Conservation (phyloP, 352 stramenopile species). For the Pythium phragmitis region DNA sequence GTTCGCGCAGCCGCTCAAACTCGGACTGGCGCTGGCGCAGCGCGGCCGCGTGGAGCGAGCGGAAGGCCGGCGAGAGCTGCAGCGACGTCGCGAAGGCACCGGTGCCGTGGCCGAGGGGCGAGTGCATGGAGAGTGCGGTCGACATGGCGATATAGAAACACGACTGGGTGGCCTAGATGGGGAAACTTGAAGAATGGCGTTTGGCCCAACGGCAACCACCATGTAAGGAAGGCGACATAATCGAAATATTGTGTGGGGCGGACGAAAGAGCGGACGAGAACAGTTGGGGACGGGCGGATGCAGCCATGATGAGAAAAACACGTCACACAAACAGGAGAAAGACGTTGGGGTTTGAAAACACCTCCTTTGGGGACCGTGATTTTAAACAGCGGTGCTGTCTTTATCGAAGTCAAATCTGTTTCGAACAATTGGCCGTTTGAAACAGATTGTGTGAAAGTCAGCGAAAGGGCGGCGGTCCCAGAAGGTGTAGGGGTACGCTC, state of each 20-base stretch:
- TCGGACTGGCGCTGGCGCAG: slow-evolving; percentile 50
- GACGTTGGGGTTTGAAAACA: background rate
- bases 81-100: slow-evolving; percentile 31
- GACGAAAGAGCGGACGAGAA: slow-evolving; percentile 1
- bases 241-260: background rate
- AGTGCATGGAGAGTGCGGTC: slow-evolving; percentile 57
- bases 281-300: background rate
- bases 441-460: background rate
- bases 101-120: slow-evolving; percentile 21
- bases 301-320: slow-evolving; percentile 8
- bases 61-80: slow-evolving; percentile 59
- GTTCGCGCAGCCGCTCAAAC: slow-evolving; percentile 63
- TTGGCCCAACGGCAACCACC: slow-evolving; percentile 14
- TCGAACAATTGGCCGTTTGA: background rate
- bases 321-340: slow-evolving; percentile 4
- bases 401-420: background rate
- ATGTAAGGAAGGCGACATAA: background rate
- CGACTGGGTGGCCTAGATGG: background rate
- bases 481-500: background rate
- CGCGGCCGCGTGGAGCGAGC: slow-evolving; percentile 38
- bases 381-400: background rate
- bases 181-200: slow-evolving; percentile 32
- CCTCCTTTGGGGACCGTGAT: background rate
- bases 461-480: background rate
- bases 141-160: slow-evolving; percentile 33